Base-by-base conservation (phyloP, 2,329 filamentous ascomycete species). In the Apiospora phragmitis region DNA sequence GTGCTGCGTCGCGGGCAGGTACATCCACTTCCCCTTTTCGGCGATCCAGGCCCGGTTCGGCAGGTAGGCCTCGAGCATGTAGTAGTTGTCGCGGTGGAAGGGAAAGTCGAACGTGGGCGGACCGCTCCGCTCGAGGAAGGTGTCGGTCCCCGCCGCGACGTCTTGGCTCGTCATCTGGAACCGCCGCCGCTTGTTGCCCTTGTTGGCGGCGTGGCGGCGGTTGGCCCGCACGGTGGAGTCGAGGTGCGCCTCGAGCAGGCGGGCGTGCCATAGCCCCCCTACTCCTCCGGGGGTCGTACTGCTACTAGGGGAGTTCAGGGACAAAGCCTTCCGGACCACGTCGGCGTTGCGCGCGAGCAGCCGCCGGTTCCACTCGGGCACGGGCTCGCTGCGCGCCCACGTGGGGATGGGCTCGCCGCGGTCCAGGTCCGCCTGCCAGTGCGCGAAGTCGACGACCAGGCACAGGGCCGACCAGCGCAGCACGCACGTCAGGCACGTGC, bases 401-500 rank as follows among this genome's bases (percentile, higher is more conserved):
- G 84, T 83, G 0, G 86, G 86, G 1, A 90, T 85, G 0, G 88
- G 87, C 21, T 85, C 81, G 1, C 86, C 84, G 0, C 75, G 73
- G 70, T 90, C 85, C 9, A 90, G 82, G 59, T 86, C 75, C 1
- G 74, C 62, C 74, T 90, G 88, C 85, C 87, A 90, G 74, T 87
- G 81, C 0, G 86, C 84, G 74, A 90, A 87, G 74, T 91, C 88
- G 14, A 90, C 82, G 16, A 84, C 79, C 0, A 89, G 74, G 71
- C 83, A 84, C 7, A 90, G 82, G 18, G 86, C 84, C 73, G 88
- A 88, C 89, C 88, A 91, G 2, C 85, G 82, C 47, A 88, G 75
- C 59, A 87, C 78, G 75, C 89, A 90, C 0, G 85, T 87, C 35
- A 88, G 77, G 74, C 88, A 91, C 1, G 86, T 88, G 79, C 89